Base-by-base conservation (phyloP, 129 eudicot genomes). In the Arctium lappa region DNA sequence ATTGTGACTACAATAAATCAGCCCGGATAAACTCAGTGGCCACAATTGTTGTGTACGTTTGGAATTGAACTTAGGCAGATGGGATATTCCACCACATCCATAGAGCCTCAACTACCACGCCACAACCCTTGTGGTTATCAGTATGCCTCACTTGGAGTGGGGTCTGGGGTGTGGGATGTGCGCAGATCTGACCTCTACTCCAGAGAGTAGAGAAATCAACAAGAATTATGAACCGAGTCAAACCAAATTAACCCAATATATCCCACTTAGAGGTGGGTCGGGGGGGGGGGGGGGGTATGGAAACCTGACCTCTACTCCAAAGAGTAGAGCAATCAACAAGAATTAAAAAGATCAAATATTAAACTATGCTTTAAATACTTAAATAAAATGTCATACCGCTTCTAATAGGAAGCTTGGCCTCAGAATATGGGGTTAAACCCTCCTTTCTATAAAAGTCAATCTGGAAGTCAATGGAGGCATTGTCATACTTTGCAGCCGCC, bases 391-490 rank as follows among this genome's bases (percentile, higher is more conserved):
- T 69, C 87, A 70, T 90, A 94, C 98, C 98, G 79, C 96, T 92
- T 75, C 89, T 90, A 44, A 92, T 94, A 27, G 98, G 98, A 80
- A 94, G 93, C 91, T 92, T 94, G 73, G 85, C 91, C 11, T 6
- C 62, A 31, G 98, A 88, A 85, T 90, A 94, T 31, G 97, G 97
- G 48, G 98, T 92, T 42, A 95, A 90, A 72, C 98, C 98, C 87
- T 95, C 98, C 72, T 82, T 87, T 68, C 84, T 90, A 74, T 95
- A 94, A 69, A 94, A 94, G 6, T 91, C 91, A 77, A 88, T 86
- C 87, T 94, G 96, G 82, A 92, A 94, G 85, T 94, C 97, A 77
- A 94, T 94, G 75, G 98, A 92, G 38, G 90, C 86, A 74, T 94
- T 92, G 39, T 92, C 96, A 82, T 88, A 94, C 81, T 92, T 94